Conservation (phyloP, 495 filamentous ascomycete genomes). For the Lichenothelia convexa region DNA sequence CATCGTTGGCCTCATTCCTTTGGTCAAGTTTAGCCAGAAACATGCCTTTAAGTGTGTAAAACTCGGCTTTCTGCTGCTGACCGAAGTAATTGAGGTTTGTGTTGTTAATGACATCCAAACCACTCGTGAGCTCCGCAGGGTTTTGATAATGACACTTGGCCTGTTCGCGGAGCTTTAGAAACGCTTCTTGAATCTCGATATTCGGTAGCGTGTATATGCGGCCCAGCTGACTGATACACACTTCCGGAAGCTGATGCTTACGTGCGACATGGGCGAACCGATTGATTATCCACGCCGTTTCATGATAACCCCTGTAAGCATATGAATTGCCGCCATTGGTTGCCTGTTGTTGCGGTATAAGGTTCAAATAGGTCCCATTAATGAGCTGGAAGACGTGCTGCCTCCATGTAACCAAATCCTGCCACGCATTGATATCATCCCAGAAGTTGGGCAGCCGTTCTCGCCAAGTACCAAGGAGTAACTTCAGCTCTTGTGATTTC, state of each 20-base stretch:
- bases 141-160: constrained; percentile 98
- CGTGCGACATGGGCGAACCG: constrained; percentile 93
- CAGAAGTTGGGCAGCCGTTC: constrained; percentile 92
- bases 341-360: constrained; percentile 64
- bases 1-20: constrained; percentile 76
- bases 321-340: constrained; percentile 72
- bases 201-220: constrained; percentile 97
- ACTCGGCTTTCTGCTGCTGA: constrained; percentile 88
- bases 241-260: constrained; percentile 90
- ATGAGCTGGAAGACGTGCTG: constrained; percentile 98
- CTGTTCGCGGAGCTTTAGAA: constrained; percentile 91
- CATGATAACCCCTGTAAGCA: constrained; percentile 92
- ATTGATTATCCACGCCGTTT: constrained; percentile 99
- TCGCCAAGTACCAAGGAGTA: constrained; percentile 85
- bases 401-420: constrained; percentile 95
- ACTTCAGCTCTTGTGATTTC: constrained; percentile 89
- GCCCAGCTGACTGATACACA: constrained; percentile 90
- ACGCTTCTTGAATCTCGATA: constrained; percentile 98
- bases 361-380: constrained; percentile 75
- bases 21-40: constrained; percentile 86
- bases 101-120: constrained; percentile 97
- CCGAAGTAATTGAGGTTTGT: constrained; percentile 98
- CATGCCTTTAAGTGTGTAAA: constrained; percentile 99
- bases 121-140: constrained; percentile 69
- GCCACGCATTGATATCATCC: constrained; percentile 99